phyloP scores from a whole-genome alignment of 345 rosid genomes.

The Citrus mangshanensis region DNA sequence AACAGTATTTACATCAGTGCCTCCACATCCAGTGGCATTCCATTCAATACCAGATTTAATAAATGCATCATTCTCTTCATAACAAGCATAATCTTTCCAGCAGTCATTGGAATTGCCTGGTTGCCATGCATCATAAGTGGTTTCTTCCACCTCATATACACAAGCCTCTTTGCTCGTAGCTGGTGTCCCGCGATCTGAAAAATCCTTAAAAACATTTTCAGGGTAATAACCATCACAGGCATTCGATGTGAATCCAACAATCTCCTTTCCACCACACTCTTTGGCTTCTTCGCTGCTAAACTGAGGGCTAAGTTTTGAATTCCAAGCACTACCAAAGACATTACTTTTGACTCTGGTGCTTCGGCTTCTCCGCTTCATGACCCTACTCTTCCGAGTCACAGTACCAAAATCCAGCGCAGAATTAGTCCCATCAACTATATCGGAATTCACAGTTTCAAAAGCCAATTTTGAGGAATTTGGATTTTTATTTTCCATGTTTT shows the following conservation, averaged over 20 bases:
- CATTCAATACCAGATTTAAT: slow-evolving; percentile 10
- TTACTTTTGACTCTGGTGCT: slow-evolving; percentile 19
- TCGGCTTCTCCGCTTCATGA: slow-evolving; percentile 44
- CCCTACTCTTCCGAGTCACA: slow-evolving; percentile 47
- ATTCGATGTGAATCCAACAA: slow-evolving; percentile 16
- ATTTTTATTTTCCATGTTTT: slow-evolving; percentile 34
- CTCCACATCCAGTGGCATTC: slow-evolving; percentile 14
- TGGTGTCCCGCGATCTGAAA: slow-evolving; percentile 19
- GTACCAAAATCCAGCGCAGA: slow-evolving; percentile 34
- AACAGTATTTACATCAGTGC: slow-evolving; percentile 22
- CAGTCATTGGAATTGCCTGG: slow-evolving; percentile 11
- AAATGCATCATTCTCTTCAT: slow-evolving; percentile 13
- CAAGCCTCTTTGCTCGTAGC: slow-evolving; percentile 33
- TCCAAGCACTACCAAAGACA: slow-evolving; percentile 30
- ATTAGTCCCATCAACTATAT: slow-evolving; percentile 19
- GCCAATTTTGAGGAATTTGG: slow-evolving; percentile 38
- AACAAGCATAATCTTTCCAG: slow-evolving; percentile 17
- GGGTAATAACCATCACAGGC: slow-evolving; percentile 15
- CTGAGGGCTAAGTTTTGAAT: slow-evolving; percentile 26
- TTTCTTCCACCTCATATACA: slow-evolving; percentile 22
- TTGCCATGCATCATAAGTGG: slow-evolving; percentile 10
- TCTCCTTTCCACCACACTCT: slow-evolving; percentile 18
- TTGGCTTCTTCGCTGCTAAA: slow-evolving; percentile 23
- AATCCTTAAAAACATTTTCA: slow-evolving; percentile 16
- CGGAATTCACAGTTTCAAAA: slow-evolving; percentile 17